phyloP scores from a whole-genome alignment of 768 basidiomycete species.

The Hysterangium stoloniferum region DNA sequence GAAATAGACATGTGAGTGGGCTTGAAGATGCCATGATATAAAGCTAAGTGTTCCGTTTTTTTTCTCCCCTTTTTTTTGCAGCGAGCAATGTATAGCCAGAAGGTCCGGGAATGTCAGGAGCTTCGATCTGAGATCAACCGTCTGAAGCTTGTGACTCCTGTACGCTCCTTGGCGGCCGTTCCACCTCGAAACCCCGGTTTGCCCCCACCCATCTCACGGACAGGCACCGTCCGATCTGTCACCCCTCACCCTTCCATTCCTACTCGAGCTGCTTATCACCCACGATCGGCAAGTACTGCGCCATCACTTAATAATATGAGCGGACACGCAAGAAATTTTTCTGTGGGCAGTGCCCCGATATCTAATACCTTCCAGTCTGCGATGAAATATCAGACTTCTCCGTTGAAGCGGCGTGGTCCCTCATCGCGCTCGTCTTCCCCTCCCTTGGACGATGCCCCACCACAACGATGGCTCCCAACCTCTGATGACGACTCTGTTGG shows the following conservation, averaged over 20 bases:
- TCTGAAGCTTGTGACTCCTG: conserved; percentile 30
- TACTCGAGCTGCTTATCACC: conserved; percentile 7
- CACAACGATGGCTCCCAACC: conserved; percentile 9
- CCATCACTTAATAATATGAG: conserved; percentile 16
- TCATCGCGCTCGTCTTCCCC: conserved; percentile 5
- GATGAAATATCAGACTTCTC: conserved; percentile 8
- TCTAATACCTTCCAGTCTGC: conserved; percentile 9
- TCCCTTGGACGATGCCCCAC: not conserved
- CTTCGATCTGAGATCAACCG: conserved; percentile 61
- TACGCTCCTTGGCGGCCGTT: not conserved
- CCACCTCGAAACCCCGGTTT: not conserved
- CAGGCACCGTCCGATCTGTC: conserved; percentile 20
- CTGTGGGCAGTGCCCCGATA: conserved; percentile 3
- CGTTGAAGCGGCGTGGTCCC: conserved; percentile 1
- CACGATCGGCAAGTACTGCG: conserved; percentile 19
- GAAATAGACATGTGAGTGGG: conserved; percentile 53
- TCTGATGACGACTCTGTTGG: conserved; percentile 8
- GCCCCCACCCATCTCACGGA: conserved; percentile 6
- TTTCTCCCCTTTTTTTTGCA: conserved; percentile 23
- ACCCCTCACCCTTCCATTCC: conserved; percentile 19
- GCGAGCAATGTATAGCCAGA: conserved; percentile 56
- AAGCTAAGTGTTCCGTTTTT: conserved; percentile 7
- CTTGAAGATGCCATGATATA: not conserved
- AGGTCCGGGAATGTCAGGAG: conserved; percentile 63
- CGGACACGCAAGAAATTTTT: not conserved